Evolutionary conservation across 2,329 filamentous ascomycete genomes (phyloP), one percentile per base, ranked within the genome.

Genomic region (Xylariaceae sp.): DNA sequence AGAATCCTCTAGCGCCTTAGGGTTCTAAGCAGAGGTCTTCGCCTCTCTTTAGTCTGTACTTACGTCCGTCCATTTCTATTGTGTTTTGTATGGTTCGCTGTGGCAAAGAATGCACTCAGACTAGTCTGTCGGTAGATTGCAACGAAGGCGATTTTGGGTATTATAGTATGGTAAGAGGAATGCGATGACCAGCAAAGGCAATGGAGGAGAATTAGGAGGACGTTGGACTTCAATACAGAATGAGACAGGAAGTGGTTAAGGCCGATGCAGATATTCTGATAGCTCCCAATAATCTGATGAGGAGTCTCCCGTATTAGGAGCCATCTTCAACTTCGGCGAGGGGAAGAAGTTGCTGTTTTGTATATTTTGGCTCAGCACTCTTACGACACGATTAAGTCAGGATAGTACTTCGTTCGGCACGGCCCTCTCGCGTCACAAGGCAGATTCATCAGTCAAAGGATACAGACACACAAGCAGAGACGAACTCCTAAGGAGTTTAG

Each of bases 51-150:
- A 40, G 41, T 10, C 3, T 25, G 44, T 27, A 64, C 62, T 64
- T 55, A 64, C 62, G 53, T 52, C 61, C 59, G 49, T 64, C 62
- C 62, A 64, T 64, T 56, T 50, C 23, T 50, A 38, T 41, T 39
- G 44, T 40, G 38, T 43, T 45, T 14, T 42, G 25, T 32, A 32
- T 37, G 37, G 22, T 34, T 33, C 2, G 39, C 37, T 40, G n/a
- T 36, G 14, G 37, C 5, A 22, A 36, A 25, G 35, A 41, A 45
- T 45, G 44, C 40, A 32, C 10, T 27, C 33, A 27, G 36, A 23
- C 17, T n/a, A n/a, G n/a, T n/a, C n/a, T n/a, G n/a, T n/a, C n/a
- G n/a, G n/a, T n/a, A n/a, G n/a, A n/a, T n/a, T n/a, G n/a, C n/a
- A n/a, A n/a, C n/a, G n/a, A n/a, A n/a, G n/a, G n/a, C n/a, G n/a